Base-by-base conservation (phyloP, 2,329 filamentous ascomycete genomes). In the Coniochaeta sp. region DNA sequence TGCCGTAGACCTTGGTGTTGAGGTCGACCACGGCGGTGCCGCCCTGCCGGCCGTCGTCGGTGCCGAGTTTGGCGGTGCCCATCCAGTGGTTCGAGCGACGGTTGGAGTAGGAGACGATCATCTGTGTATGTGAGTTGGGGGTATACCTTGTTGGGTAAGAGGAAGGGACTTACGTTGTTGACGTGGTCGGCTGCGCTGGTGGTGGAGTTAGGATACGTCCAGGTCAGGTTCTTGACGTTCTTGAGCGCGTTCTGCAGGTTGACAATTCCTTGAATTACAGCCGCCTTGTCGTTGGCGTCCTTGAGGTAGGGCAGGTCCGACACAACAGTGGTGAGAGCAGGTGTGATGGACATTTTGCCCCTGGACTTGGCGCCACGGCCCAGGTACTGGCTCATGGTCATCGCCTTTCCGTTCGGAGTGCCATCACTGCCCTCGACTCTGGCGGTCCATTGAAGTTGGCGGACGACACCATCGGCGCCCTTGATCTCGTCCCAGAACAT, bases 381-480 rank as follows among this genome's bases (percentile, higher is more conserved):
- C 34, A 87, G 81, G 68, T 86, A 71, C 61, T 70, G 68, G 58
- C 64, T 67, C 63, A 70, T 68, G 59, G 67, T 70, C 69, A 70
- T 70, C n/a, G 69, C 65, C 64, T 63, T 61, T 56, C 67, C 67
- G 62, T 68, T 65, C 58, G 67, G 65, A 3, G 62, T 64, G 59
- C 76, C 79, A 54, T 79, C 76, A 43, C 80, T 79, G 31, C 79
- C 81, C 64, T 88, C 85, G 28, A 88, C 84, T 64, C 86, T 80
- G 50, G 85, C 80, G 11, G 86, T 89, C 78, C 83, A 89, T 68
- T 89, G 86, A 19, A 89, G 74, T 66, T 87, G 83, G 55, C 86
- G 80, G 9, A 81, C 79, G 60, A 86, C 81, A 28, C 84, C 84
- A 65, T 90, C 86, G 1, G 73, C 71, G 28, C 80, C 79, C 34